Percentiles rank a stretch among this genome's conserved stretches.
Evolutionary conservation across 148 eudicot species (phyloP).

Genomic region (Rhododendron molle): DNA sequence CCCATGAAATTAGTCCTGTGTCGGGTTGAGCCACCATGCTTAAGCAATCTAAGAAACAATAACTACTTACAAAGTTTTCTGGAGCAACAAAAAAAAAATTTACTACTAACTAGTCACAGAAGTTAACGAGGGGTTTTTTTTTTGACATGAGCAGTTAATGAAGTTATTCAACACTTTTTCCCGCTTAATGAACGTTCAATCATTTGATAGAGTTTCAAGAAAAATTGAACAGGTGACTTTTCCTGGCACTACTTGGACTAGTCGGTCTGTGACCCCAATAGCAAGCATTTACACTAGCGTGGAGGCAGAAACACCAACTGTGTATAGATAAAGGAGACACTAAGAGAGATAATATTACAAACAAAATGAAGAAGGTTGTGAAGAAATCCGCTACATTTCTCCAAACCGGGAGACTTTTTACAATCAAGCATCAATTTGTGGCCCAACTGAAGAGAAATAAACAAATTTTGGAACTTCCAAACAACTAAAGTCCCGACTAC

Average conservation of each 20-base stretch:
- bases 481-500: not conserved
- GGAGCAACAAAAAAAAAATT: not conserved
- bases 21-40: not conserved
- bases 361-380: not conserved
- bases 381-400: not conserved
- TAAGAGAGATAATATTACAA: not conserved
- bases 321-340: not conserved
- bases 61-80: not conserved
- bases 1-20: not conserved
- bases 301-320: not conserved
- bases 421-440: constrained; percentile 3
- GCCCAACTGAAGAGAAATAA: not conserved
- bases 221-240: not conserved
- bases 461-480: constrained; percentile 10
- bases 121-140: not conserved
- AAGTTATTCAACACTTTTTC: not conserved
- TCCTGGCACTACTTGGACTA: not conserved
- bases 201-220: not conserved
- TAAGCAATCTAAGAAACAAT: not conserved
- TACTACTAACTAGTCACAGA: not conserved
- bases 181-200: not conserved
- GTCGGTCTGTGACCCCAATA: not conserved
- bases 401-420: not conserved
- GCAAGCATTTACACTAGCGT: not conserved
- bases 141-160: not conserved